Percentiles rank a stretch among this genome's conserved stretches.
Conservation (phyloP, 2,329 filamentous ascomycete genomes). For the Pseudogymnoascus sp. region DNA sequence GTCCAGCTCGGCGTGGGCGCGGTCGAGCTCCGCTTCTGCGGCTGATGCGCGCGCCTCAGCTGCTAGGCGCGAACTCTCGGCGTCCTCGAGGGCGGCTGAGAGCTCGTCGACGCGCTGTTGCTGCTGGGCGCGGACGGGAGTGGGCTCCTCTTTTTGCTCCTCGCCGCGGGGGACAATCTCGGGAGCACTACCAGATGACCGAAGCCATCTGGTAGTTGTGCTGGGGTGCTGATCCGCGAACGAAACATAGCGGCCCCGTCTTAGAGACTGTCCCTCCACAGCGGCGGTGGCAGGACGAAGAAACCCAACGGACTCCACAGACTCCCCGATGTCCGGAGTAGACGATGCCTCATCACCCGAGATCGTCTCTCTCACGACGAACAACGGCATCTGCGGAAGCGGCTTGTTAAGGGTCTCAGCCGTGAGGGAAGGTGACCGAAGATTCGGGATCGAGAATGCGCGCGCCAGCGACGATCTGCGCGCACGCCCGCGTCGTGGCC, state of each 20-base stretch:
- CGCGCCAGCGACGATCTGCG: background rate
- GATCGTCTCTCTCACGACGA: background rate
- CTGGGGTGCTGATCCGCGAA: background rate
- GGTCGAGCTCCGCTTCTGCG: background rate
- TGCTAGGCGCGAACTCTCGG: background rate
- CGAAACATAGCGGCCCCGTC: background rate
- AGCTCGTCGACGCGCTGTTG: background rate
- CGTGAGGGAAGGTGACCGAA: background rate
- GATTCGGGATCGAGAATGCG: background rate
- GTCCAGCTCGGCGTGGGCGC: background rate
- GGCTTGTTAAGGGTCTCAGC: background rate
- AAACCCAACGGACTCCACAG: background rate
- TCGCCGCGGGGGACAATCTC: background rate
- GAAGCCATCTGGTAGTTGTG: background rate
- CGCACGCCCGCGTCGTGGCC: background rate
- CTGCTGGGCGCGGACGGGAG: background rate
- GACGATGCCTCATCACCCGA: background rate
- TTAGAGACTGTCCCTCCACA: background rate
- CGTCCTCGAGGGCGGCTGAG: background rate
- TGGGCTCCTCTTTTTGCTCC: background rate
- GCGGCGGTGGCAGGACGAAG: background rate
- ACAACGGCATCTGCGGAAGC: background rate
- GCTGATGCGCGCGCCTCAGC: background rate
- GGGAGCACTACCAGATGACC: background rate
- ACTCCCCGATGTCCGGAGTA: background rate